Base-by-base conservation (phyloP, 1,284 basidiomycete species). In the Puccinia novopanici region DNA sequence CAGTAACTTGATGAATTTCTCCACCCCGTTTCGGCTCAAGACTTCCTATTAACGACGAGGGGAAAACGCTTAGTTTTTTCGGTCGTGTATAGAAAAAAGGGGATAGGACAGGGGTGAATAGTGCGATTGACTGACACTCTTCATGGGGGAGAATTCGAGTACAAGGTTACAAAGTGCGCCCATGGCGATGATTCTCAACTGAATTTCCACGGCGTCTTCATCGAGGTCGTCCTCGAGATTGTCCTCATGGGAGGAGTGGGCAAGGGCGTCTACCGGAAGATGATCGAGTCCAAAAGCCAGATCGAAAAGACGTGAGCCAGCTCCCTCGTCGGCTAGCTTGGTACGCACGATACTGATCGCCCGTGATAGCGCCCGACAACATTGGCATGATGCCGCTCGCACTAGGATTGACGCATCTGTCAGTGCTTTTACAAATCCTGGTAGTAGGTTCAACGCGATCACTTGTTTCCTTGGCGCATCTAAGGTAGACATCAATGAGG, bases 151-250 rank as follows among this genome's bases (percentile, higher is more conserved):
- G 85, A 93, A 94, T 81, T 95, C 92, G 78, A 91, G 91, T 3
- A 95, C 89, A 42, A 95, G 88, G 85, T 96, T 97, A 85, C 92
- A 93, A 3, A 95, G 88, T 0, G 91, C 91, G 0, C 90, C 89
- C 0, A 92, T 87, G 0, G 93, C 92, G 0, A 92, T 92, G 52
- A 89, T 89, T 68, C 90, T 88, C 37, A 95, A 92, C 15, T 91
- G 87, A 65, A 88, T 87, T 83, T 93, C 92, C 82, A 93, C 90
- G 17, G 90, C 82, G n/a, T 83, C 82, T 12, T 77, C 65, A 70
- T 78, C 72, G 42, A 52, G 61, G 42, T 68, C 59, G 24, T 83
- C 76, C n/a, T 42, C 30, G 70, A 68, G 65, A 61, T 52, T 37
- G 34, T 52, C 61, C 42, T 72, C 65, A 71, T 63, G 27, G 57